Evolutionary conservation across 306 rosid species (phyloP).

Genomic region (Castanea sativa): DNA sequence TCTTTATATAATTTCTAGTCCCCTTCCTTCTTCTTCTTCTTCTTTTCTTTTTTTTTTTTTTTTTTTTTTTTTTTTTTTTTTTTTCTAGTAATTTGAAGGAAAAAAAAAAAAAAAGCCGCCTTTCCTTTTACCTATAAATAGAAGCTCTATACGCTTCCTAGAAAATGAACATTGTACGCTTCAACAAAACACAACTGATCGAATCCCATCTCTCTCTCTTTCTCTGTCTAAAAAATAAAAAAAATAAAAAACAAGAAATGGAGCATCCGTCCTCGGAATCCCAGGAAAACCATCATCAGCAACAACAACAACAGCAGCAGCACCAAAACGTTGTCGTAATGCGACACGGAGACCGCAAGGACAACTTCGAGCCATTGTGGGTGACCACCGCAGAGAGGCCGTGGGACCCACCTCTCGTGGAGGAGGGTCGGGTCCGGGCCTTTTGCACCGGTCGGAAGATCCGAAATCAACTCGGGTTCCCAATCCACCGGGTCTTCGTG

Average conservation of each 20-base stretch:
- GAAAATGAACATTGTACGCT: too few species aligned
- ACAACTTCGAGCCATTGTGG: slow-evolving; percentile 63
- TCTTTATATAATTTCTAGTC: too few species aligned
- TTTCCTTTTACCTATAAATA: too few species aligned
- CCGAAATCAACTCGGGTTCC: slow-evolving; percentile 41
- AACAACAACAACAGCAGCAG: slow-evolving; percentile 42
- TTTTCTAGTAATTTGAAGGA: too few species aligned
- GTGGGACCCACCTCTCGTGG: slow-evolving; percentile 74
- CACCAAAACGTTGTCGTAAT: slow-evolving; percentile 79
- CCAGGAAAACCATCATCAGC: neutral
- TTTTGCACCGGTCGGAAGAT: slow-evolving; percentile 55
- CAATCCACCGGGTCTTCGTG: slow-evolving; percentile 65
- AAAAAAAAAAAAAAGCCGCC: too few species aligned
- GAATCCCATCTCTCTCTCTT: neutral
- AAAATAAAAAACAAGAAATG: neutral
- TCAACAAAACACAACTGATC: too few species aligned
- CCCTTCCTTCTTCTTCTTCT: too few species aligned
- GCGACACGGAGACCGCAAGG: slow-evolving; percentile 97
- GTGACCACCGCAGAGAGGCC: slow-evolving; percentile 47
- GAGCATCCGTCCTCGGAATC: neutral
- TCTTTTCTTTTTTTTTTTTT: rapidly evolving
- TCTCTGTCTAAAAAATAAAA: neutral
- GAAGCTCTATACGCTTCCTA: too few species aligned
- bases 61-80: too few species aligned
- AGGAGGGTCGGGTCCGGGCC: slow-evolving; percentile 60